Percentiles rank a stretch among this genome's conserved stretches.
Evolutionary conservation across 192 early-diverging fungal species (phyloP).

Genomic region (Backusella psychrophila): DNA sequence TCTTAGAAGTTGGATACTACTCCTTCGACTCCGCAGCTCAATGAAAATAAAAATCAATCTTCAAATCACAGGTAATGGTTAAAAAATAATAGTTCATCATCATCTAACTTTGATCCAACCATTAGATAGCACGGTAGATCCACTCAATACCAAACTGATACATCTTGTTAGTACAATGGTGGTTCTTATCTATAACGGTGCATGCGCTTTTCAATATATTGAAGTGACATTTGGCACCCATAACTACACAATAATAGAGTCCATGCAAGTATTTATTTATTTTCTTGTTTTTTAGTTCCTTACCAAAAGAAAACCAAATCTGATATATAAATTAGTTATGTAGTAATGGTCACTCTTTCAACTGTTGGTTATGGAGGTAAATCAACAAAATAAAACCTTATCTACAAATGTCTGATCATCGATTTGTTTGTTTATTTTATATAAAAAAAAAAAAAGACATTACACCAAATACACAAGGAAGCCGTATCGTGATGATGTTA

Average conservation of each 20-base stretch:
- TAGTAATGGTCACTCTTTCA: slow-evolving; percentile 61
- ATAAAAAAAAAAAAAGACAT: slow-evolving; percentile 47
- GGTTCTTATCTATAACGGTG: slow-evolving; percentile 53
- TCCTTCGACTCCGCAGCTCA: slow-evolving; percentile 49
- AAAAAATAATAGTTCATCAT: not conserved
- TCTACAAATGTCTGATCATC: not conserved
- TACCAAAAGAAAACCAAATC: not conserved
- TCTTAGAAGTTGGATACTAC: slow-evolving; percentile 52
- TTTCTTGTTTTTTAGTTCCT: too few species aligned
- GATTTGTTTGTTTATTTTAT: not conserved
- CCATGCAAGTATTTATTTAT: slow-evolving; percentile 39
- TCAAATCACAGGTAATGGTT: slow-evolving; percentile 39
- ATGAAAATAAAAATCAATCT: slow-evolving; percentile 50
- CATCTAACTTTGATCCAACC: not conserved
- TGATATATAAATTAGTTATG: slow-evolving; percentile 35
- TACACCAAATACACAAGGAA: slow-evolving; percentile 48
- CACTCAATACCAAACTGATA: slow-evolving; percentile 51
- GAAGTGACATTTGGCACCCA: slow-evolving; percentile 49
- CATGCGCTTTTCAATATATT: slow-evolving; percentile 55
- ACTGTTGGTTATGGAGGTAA: slow-evolving; percentile 67
- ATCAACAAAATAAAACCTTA: not conserved
- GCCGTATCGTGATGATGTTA: slow-evolving; percentile 51
- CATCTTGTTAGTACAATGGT: slow-evolving; percentile 50
- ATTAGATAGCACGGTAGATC: slow-evolving; percentile 44
- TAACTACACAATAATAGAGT: slow-evolving; percentile 25